Conservation (phyloP, 768 basidiomycete genomes). For the Cubamyces sp. region DNA sequence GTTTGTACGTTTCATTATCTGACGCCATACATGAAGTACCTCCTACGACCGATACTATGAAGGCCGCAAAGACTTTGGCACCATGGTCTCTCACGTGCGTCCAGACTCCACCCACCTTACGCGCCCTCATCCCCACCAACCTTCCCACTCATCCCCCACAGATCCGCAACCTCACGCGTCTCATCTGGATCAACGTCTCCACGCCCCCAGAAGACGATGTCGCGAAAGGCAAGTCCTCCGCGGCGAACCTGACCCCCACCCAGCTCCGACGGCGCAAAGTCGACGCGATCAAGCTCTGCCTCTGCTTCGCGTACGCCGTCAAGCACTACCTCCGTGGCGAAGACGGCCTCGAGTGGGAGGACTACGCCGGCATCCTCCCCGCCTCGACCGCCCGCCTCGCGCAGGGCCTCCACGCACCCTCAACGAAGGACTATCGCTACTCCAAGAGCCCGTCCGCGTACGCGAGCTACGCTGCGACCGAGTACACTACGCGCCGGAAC, state of each 20-base stretch:
- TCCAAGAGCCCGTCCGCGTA: slow-evolving; percentile 34
- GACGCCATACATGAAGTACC: slow-evolving; percentile 48
- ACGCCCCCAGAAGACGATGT: slow-evolving; percentile 59
- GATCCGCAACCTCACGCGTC: slow-evolving; percentile 75
- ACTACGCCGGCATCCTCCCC: slow-evolving; percentile 71
- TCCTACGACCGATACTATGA: slow-evolving; percentile 90
- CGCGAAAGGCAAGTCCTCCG: slow-evolving; percentile 57
- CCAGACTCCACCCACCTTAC: background rate
- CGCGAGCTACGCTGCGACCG: slow-evolving; percentile 45
- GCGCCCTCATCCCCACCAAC: background rate
- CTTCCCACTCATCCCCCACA: slow-evolving; percentile 22
- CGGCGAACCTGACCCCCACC: slow-evolving; percentile 46
- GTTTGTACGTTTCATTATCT: background rate
- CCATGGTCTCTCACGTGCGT: slow-evolving; percentile 64
- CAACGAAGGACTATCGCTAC: slow-evolving; percentile 25
- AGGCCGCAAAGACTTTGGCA: slow-evolving; percentile 82
- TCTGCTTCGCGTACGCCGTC: slow-evolving; percentile 72
- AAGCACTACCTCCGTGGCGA: slow-evolving; percentile 87
- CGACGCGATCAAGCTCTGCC: slow-evolving; percentile 66
- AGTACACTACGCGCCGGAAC: slow-evolving; percentile 23
- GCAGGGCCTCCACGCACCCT: slow-evolving; percentile 20
- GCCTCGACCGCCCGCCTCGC: slow-evolving; percentile 54
- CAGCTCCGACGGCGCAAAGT: slow-evolving; percentile 71
- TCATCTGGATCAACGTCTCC: slow-evolving; percentile 80
- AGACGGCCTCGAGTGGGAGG: slow-evolving; percentile 71